Percentiles rank a stretch among this genome's conserved stretches.
These are phyloP conservation scores for Roridomyces roridus DNA, from an alignment of 768 basidiomycete species.

Conservation along the genomic window DNA sequence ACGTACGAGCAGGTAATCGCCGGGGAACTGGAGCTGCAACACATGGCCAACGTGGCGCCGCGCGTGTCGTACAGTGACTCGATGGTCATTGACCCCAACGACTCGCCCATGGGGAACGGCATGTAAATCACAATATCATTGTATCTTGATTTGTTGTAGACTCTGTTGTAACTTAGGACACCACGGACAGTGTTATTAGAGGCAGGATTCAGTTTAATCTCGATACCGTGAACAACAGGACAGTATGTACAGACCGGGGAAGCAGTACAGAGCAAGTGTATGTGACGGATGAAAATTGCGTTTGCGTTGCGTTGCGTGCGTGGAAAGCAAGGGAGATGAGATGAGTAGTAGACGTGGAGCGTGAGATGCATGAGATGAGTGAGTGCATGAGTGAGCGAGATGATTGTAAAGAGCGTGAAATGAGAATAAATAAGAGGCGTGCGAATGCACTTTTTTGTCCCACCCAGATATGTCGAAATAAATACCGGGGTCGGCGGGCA, in stretches of 20 bases:
- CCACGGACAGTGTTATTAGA: background rate
- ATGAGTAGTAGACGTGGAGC: slow-evolving; percentile 2
- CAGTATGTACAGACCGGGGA: slow-evolving; percentile 15
- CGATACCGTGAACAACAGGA: slow-evolving; percentile 13
- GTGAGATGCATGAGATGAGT: slow-evolving; percentile 8
- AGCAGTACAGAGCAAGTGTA: background rate
- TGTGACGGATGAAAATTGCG: slow-evolving; percentile 1
- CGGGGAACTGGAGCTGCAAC: slow-evolving; percentile 52
- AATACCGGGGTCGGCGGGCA: background rate
- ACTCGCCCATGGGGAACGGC: background rate
- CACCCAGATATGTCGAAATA: background rate
- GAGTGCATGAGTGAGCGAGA: background rate
- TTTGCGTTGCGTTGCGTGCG: background rate
- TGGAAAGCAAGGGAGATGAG: background rate
- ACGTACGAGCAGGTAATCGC: slow-evolving; percentile 47
- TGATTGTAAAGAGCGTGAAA: slow-evolving; percentile 17
- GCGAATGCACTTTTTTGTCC: slow-evolving; percentile 4
- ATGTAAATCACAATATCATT: slow-evolving; percentile 10
- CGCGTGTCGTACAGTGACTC: slow-evolving; percentile 38
- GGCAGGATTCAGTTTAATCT: background rate
- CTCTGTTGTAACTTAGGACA: slow-evolving; percentile 1
- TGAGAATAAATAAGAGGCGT: background rate
- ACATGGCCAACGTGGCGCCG: slow-evolving; percentile 51
- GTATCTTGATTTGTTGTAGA: background rate
- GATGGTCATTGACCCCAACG: slow-evolving; percentile 33